Evolutionary conservation across 768 basidiomycete genomes (phyloP), one percentile per base, ranked within the genome.

Genomic region (Naganishia vaughanmartiniae): DNA sequence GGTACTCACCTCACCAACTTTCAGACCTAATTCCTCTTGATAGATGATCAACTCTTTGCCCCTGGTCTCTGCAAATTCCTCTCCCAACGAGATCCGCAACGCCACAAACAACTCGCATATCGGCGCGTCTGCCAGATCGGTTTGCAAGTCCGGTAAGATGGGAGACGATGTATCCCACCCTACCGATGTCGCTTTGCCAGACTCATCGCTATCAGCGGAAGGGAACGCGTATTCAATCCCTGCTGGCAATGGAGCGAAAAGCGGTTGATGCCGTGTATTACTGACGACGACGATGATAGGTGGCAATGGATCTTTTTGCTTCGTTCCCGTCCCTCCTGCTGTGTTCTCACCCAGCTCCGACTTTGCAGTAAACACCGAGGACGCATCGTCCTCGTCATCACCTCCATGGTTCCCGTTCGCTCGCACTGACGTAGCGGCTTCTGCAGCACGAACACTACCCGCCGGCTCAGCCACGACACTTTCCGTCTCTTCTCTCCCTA

Each of bases 31-130:
- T 14, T 53, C 60, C 54, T 31, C 36, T 24, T 54, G 34, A 12
- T 70, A 34, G n/a, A 70, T 28, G 4, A 70, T 34, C 69, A 70
- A 39, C 51, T 70, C 69, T 17, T 58, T 65, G 1, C 69, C 69
- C 31, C 69, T 34, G 34, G n/a, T n/a, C 30, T 39, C 69, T 33
- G 60, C 57, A 60, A 60, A 70, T n/a, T 65, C 63, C 19, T 55
- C 69, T 11, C 57, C 69, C 53, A 70, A 28, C 19, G 24, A 33
- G 14, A 51, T 53, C 15, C 69, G 58, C n/a, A 70, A 30, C 9
- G 69, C 58, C 15, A 63, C 28, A 26, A 70, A 70, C 33, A 65
- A 12, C 19, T 70, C 69, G 21, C 51, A 39, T 6, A 70, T 51
- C 36, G 69, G 69, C 24, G 69, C 48, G n/a, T 46, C 46, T 17